These are phyloP conservation scores for Hypoxylon fuscum DNA, from an alignment of 495 filamentous ascomycete genomes.

Conservation along the genomic window DNA sequence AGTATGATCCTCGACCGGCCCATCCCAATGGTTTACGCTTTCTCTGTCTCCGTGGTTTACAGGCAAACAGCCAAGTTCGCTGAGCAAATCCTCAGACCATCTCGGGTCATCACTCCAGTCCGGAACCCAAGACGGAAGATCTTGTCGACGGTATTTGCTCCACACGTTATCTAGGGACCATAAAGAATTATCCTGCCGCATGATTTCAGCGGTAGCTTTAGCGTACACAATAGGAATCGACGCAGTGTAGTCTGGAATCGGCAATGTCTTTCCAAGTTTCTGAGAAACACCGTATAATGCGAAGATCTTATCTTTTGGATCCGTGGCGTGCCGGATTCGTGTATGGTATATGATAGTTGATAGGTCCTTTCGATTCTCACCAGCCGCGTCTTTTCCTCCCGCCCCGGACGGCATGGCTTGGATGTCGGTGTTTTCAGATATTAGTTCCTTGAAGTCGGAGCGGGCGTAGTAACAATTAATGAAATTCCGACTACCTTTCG, in stretches of 20 bases:
- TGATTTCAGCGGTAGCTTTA: conserved; percentile 3
- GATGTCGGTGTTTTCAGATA: neutral
- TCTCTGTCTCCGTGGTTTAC: neutral
- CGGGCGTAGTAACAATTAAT: neutral
- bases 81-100: neutral
- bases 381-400: neutral
- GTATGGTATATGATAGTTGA: neutral
- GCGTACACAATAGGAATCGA: neutral
- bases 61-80: neutral
- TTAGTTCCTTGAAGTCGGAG: conserved; percentile 4
- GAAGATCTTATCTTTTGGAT: conserved; percentile 15
- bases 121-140: conserved; percentile 15
- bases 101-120: conserved; percentile 5
- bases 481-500: neutral
- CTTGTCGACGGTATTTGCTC: neutral
- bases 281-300: conserved; percentile 10
- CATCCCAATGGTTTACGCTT: neutral
- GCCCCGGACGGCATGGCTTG: neutral
- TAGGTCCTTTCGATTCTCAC: neutral
- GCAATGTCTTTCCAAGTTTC: neutral
- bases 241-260: conserved; percentile 12
- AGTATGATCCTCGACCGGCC: neutral
- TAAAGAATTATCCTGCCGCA: conserved; percentile 11
- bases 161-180: neutral
- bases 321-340: conserved; percentile 5